These are phyloP conservation scores for Terana coerulea DNA, from an alignment of 768 basidiomycete genomes.

Conservation along the genomic window DNA sequence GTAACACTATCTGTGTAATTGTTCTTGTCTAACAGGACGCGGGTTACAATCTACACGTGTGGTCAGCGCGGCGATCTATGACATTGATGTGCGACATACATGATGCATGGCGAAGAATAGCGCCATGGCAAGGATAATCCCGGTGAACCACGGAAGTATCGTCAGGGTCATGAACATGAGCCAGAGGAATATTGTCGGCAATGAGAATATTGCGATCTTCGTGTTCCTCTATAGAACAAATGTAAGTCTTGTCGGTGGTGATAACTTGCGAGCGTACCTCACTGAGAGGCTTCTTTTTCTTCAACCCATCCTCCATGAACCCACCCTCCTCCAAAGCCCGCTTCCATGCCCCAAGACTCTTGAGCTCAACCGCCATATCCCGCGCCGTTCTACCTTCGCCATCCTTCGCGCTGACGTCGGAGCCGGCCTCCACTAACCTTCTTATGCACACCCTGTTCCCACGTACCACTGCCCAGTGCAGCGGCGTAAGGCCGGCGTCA, in stretches of 20 bases:
- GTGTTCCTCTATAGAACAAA: constrained; percentile 61
- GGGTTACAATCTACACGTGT: constrained; percentile 66
- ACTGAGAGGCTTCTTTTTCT: constrained; percentile 62
- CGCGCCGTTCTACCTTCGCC: constrained; percentile 81
- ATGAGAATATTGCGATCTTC: constrained; percentile 69
- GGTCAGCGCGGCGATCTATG: constrained; percentile 13
- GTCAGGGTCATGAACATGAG: constrained; percentile 82
- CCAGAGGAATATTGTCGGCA: constrained; percentile 78
- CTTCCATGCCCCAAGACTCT: constrained; percentile 87
- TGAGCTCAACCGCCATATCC: constrained; percentile 94
- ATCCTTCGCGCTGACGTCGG: constrained; percentile 77
- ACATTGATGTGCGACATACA: constrained; percentile 41
- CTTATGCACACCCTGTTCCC: constrained; percentile 89
- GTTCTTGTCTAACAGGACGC: constrained; percentile 78
- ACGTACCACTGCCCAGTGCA: constrained; percentile 97
- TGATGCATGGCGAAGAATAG: constrained; percentile 95
- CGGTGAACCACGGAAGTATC: constrained; percentile 88
- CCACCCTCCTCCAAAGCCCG: constrained; percentile 87
- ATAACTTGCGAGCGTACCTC: constrained; percentile 56
- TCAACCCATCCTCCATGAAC: constrained; percentile 69
- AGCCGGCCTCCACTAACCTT: constrained; percentile 81
- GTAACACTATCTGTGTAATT: constrained; percentile 81
- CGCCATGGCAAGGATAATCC: constrained; percentile 74
- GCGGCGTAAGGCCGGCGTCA: constrained; percentile 76
- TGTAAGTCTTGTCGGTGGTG: no score